A percentile compares a stretch with the other conserved stretches of the same genome.
Evolutionary conservation across 306 rosid species (phyloP).

Genomic region (Cyamopsis tetragonoloba): DNA sequence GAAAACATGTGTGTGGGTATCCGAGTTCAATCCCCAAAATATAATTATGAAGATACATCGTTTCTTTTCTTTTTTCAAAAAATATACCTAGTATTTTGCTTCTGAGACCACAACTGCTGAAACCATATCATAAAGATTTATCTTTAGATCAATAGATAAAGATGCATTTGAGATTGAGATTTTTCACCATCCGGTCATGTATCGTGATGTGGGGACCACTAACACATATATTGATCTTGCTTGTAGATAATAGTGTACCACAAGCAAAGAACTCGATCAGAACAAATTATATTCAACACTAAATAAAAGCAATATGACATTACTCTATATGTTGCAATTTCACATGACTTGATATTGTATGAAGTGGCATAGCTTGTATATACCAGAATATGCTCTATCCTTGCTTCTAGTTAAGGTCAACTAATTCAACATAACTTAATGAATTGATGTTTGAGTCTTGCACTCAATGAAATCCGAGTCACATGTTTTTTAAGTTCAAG

Average conservation of each 20-base stretch:
- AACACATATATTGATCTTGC: background rate
- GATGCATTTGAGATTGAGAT: no score
- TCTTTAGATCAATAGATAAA: no score
- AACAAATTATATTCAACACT: background rate
- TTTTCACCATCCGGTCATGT: no score
- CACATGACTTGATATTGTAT: background rate
- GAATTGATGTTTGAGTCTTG: conserved; percentile 8
- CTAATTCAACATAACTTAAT: background rate
- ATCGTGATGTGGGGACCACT: background rate
- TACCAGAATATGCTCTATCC: conserved; percentile 25
- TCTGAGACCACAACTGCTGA: no score
- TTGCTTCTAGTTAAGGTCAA: conserved; percentile 27
- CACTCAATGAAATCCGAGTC: conserved; percentile 19
- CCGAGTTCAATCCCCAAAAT: no score
- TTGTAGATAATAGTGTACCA: background rate
- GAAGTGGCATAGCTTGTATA: background rate
- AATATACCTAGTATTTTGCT: no score
- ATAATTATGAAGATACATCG: no score
- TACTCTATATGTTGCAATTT: background rate
- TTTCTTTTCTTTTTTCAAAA: no score
- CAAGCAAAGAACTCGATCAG: conserved; percentile 15
- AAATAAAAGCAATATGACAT: background rate
- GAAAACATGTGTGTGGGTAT: no score
- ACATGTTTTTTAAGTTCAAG: background rate
- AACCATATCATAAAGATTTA: no score